Base-by-base conservation (phyloP, 2,329 filamentous ascomycete genomes). In the Camptophora hylomeconis region DNA sequence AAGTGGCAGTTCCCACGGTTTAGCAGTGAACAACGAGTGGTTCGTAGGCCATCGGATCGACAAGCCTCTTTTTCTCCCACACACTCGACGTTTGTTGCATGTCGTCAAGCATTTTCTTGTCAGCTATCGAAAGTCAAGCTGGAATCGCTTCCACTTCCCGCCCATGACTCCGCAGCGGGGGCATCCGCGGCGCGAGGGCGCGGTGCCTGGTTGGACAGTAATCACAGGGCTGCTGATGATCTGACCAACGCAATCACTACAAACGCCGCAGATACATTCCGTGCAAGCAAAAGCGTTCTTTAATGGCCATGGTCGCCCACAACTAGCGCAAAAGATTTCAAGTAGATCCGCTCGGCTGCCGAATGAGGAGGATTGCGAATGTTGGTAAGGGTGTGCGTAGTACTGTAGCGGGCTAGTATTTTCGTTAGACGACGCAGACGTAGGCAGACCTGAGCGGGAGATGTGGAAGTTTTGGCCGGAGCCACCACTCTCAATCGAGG, bases 191-290 rank as follows among this genome's bases (percentile, higher is more conserved):
- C 55, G 49, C 31, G 45, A 46, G 4, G 54, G 53, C 25, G 45
- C 41, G 32, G 36, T 34, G 33, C 44, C 42, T 33, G 45, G 41
- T 36, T 45, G 44, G 34, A 41, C 42, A 17, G 39, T 43, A 10
- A 51, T 44, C 1, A 56, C 50, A 12, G 57, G 55, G 35, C 56
- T 57, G 37, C 51, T 48, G 28, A 59, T 53, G 41, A 60, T 58
- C 49, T 56, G 50, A 30, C 49, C 47, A 33, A 94, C 83, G 47
- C 87, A 95, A 35, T 83, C 74, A 39, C 77, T 73, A 54, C 89
- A 95, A 27, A 95, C 69, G 10, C 86, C 87, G 51, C 83, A 92
- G 39, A 95, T 92, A 53, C 89, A 95, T 54, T 94, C 86, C 1
- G 86, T 93, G 53, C 87, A 95, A 13, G 87, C 87, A 49, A 84